Evolutionary conservation across 257 asterid genomes (phyloP).

Genomic region (Linderniella brevidens): DNA sequence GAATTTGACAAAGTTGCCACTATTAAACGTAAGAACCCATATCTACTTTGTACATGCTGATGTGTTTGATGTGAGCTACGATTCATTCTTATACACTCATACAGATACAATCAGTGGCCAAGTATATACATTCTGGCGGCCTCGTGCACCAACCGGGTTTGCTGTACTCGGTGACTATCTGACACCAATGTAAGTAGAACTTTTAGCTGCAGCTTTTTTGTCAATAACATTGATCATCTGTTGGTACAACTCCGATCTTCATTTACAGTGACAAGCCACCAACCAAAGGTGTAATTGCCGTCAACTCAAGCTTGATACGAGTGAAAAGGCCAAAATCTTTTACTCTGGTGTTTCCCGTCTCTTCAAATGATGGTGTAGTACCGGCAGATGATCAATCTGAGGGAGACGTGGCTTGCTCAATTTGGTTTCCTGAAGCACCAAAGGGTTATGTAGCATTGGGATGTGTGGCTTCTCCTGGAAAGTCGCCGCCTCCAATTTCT

Average conservation of each 20-base stretch:
- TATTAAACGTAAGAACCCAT: slow-evolving; percentile 36
- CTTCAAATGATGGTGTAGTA: slow-evolving; percentile 14
- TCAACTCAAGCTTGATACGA: slow-evolving; percentile 68
- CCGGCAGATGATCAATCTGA: slow-evolving; percentile 16
- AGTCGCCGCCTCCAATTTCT: slow-evolving; percentile 49
- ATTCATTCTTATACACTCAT: not conserved
- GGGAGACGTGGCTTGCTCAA: slow-evolving; percentile 38
- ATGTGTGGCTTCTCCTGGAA: slow-evolving; percentile 81
- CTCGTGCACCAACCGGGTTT: slow-evolving; percentile 95
- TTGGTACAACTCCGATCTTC: slow-evolving; percentile 9
- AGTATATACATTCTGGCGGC: slow-evolving; percentile 81
- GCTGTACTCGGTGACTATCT: slow-evolving; percentile 85
- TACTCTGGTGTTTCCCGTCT: slow-evolving; percentile 54
- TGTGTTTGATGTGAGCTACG: not conserved
- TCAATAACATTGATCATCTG: slow-evolving; percentile 1
- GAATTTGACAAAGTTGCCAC: slow-evolving; percentile 86
- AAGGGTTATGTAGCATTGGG: slow-evolving; percentile 88
- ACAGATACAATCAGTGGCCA: slow-evolving; percentile 16
- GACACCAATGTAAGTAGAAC: slow-evolving; percentile 69
- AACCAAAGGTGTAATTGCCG: slow-evolving; percentile 78
- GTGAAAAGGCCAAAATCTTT: slow-evolving; percentile 85
- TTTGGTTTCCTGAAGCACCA: slow-evolving; percentile 98
- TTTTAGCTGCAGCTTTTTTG: slow-evolving; percentile 10
- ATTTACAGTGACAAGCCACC: slow-evolving; percentile 84
- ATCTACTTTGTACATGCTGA: not conserved